These are phyloP conservation scores for Candida coquimbonensis DNA, from an alignment of 805 yeast genomes.

Conservation along the genomic window DNA sequence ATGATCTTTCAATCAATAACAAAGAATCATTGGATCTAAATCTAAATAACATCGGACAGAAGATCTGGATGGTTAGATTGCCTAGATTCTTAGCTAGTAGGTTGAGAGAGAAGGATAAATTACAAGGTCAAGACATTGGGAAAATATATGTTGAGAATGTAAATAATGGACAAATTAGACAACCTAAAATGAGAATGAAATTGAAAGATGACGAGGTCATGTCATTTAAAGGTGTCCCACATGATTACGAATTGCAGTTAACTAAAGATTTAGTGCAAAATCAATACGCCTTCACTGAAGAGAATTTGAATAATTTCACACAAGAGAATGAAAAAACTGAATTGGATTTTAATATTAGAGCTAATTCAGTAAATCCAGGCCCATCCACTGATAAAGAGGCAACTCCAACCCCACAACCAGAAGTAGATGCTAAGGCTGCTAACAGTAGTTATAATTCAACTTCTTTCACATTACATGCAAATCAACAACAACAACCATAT, in stretches of 20 bases:
- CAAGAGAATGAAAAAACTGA: constrained; percentile 30
- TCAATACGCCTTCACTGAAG: constrained; percentile 83
- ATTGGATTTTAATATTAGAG: constrained; percentile 7
- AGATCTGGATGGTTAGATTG: constrained; percentile 87
- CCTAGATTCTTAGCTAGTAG: constrained; percentile 80
- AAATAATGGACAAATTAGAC: constrained; percentile 1
- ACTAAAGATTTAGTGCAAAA: constrained; percentile 77
- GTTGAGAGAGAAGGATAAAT: constrained; percentile 60
- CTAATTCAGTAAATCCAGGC: neutral
- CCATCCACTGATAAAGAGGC: neutral
- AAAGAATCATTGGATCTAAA: constrained; percentile 73
- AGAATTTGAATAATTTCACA: constrained; percentile 57
- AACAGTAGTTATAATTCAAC: neutral
- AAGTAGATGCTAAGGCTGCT: neutral
- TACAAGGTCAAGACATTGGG: constrained; percentile 74
- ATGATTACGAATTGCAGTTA: constrained; percentile 73
- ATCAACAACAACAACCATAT: constrained; percentile 23
- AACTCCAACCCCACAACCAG: neutral
- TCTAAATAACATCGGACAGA: constrained; percentile 50
- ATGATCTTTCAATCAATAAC: constrained; percentile 38
- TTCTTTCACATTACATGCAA: constrained; percentile 2
- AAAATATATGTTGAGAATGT: constrained; percentile 48
- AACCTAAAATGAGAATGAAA: constrained; percentile 45
- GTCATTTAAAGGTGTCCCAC: constrained; percentile 52
- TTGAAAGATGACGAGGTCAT: constrained; percentile 34